A percentile compares a stretch with the other conserved stretches of the same genome.
Evolutionary conservation across 1,284 basidiomycete species (phyloP).

Genomic region (Ceratobasidium sp.): DNA sequence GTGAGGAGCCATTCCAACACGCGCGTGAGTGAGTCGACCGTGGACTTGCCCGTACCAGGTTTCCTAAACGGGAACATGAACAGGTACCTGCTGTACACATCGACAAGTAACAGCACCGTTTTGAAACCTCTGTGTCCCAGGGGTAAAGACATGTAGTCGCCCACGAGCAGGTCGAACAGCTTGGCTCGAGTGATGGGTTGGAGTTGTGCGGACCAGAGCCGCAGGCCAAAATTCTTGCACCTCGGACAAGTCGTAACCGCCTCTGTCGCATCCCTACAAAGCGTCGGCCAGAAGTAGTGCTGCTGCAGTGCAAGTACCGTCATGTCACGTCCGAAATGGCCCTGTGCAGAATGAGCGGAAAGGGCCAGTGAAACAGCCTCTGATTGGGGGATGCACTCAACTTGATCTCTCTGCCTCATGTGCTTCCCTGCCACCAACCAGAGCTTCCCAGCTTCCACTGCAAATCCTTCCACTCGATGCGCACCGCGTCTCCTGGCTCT

Average conservation of each 20-base stretch:
- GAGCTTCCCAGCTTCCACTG: slow-evolving; percentile 31
- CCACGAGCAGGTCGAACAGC: slow-evolving; percentile 25
- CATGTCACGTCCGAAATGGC: slow-evolving; percentile 30
- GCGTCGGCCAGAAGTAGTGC: slow-evolving; percentile 20
- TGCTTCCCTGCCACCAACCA: slow-evolving; percentile 24
- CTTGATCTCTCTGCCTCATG: neutral
- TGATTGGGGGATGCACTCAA: slow-evolving; percentile 47
- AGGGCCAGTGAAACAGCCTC: slow-evolving; percentile 46
- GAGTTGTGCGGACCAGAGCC: neutral
- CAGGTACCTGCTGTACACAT: slow-evolving; percentile 15
- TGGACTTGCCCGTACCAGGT: slow-evolving; percentile 50
- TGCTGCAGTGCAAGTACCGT: neutral
- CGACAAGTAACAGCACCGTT: slow-evolving; percentile 10
- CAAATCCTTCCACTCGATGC: slow-evolving; percentile 12
- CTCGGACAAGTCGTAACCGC: slow-evolving; percentile 19
- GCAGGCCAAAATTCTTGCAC: slow-evolving; percentile 39
- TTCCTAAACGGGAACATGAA: slow-evolving; percentile 47
- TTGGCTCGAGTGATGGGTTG: slow-evolving; percentile 8
- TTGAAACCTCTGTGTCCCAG: slow-evolving; percentile 10
- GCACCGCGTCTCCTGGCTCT: neutral
- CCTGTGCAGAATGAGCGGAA: neutral
- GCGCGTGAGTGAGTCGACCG: slow-evolving; percentile 45
- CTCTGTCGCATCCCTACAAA: slow-evolving; percentile 10
- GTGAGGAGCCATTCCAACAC: slow-evolving; percentile 50
- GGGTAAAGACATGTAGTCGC: slow-evolving; percentile 34